Conservation (phyloP, 495 filamentous ascomycete species). For the Talaromyces borbonicus region DNA sequence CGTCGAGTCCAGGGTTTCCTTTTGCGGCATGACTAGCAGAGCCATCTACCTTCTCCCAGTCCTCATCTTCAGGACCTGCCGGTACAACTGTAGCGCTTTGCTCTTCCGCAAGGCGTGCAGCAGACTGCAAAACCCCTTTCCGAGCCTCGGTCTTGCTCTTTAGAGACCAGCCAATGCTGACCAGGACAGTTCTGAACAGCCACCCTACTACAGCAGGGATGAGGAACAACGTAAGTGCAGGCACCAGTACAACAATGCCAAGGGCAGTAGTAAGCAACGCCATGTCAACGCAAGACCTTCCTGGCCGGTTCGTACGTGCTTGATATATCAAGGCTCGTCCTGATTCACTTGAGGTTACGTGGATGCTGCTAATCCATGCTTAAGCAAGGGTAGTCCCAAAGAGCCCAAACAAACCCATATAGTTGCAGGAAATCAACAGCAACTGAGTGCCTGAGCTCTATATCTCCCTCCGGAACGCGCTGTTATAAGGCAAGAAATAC, state of each 20-base stretch:
- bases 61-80: slow-evolving; percentile 45
- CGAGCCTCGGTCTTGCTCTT: slow-evolving; percentile 56
- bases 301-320: not conserved
- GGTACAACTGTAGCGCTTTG: too few species aligned
- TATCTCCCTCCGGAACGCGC: too few species aligned
- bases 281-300: slow-evolving; percentile 26
- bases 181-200: slow-evolving; percentile 29
- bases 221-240: slow-evolving; percentile 26
- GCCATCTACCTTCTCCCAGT: slow-evolving; percentile 67
- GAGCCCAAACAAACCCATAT: too few species aligned
- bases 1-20: slow-evolving; percentile 38
- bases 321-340: not conserved
- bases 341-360: not conserved
- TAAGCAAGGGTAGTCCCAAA: not conserved
- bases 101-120: slow-evolving; percentile 50
- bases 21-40: slow-evolving; percentile 43
- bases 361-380: not conserved
- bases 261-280: slow-evolving; percentile 24
- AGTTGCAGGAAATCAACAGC: too few species aligned
- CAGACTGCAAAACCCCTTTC: slow-evolving; percentile 49
- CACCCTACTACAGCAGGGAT: slow-evolving; percentile 28
- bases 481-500: too few species aligned
- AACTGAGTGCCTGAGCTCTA: too few species aligned
- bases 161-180: slow-evolving; percentile 53
- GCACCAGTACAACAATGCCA: slow-evolving; percentile 23